Percentiles rank a stretch among this genome's conserved stretches.
phyloP scores from a whole-genome alignment of 1,284 basidiomycete genomes.

The Macrocystidia cucumis region DNA sequence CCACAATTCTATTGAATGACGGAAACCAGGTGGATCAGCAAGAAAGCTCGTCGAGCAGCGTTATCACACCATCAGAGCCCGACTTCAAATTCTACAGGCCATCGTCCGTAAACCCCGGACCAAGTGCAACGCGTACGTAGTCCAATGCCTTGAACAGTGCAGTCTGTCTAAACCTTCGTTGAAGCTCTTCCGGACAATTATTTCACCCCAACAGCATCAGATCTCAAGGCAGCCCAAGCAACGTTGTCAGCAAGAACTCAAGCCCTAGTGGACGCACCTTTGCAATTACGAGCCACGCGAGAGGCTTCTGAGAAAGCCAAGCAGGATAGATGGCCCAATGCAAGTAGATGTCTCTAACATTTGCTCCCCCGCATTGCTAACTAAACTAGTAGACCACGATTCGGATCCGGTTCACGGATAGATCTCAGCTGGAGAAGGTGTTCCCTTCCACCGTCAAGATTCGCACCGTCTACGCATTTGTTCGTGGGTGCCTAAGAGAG shows the following conservation, averaged over 20 bases:
- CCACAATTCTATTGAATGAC: too few relatives aligned
- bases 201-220: slow-evolving; percentile 67
- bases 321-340: slow-evolving; percentile 64
- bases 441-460: slow-evolving; percentile 78
- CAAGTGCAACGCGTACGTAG: not conserved
- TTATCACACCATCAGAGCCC: too few relatives aligned
- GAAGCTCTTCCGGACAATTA: slow-evolving; percentile 56
- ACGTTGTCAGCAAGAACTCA: slow-evolving; percentile 55
- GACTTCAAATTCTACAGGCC: slow-evolving; percentile 4
- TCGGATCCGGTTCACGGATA: slow-evolving; percentile 74
- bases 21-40: too few relatives aligned
- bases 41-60: too few relatives aligned
- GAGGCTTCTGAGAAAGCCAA: slow-evolving; percentile 60
- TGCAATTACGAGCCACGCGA: slow-evolving; percentile 62
- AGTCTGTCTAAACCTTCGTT: slow-evolving; percentile 36
- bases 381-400: slow-evolving; percentile 59
- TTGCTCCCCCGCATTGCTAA: not conserved
- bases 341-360: slow-evolving; percentile 25
- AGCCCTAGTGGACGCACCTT: slow-evolving; percentile 68
- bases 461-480: slow-evolving; percentile 75
- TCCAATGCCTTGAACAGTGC: not conserved
- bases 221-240: slow-evolving; percentile 66
- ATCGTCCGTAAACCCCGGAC: slow-evolving; percentile 3
- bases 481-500: slow-evolving; percentile 63
- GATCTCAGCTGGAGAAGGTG: slow-evolving; percentile 73